Evolutionary conservation across 163 green algal species (phyloP), one percentile per base, ranked within the genome.

Genomic region (Coccomyxa subellipsoidea): DNA sequence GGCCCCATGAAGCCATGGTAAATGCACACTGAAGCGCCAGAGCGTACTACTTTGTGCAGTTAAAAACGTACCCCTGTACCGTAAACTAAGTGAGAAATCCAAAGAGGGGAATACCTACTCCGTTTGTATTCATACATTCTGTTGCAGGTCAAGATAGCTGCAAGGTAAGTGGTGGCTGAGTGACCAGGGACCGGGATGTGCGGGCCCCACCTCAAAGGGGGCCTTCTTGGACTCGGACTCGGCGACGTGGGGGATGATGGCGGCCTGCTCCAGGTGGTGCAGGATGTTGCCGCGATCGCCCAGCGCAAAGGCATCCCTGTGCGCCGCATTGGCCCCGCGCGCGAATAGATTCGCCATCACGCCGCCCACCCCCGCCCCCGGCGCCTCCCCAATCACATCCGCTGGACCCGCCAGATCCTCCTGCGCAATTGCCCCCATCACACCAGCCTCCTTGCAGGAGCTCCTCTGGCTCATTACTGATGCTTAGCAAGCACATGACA

Each of bases 191-290:
- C n/a, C n/a, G n/a, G n/a, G n/a, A n/a, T n/a, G n/a, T n/a, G n/a
- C 29, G 9, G 59, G 18, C 25, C 77, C 40, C 69, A 94, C 93
- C 91, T 99, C 96, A 77, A 95, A 96, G 0, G 95, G 91, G 69
- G 94, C 93, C 69, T 90, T 92, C 47, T 86, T 82, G 53, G 87
- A 86, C 76, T 93, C 88, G 18, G 86, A 72, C 88, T 98, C 93
- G 0, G 91, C 94, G 69, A 95, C 92, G 79, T 98, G 96, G 35
- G 94, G 94, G 31, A 99, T 94, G 78, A 98, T 89, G 40, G 95
- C 92, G 23, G 92, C 86, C 83, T 92, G 90, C 75, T 97, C 93
- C 76, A 98, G 79, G 38, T 96, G 89, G 47, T 88, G 79, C 81
- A 98, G 88, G 27, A 97, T 87, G 4, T 79, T 83, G 10, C 82